Percentiles rank a stretch among this genome's conserved stretches.
Evolutionary conservation across 805 yeast genomes (phyloP).

Genomic region (Yueomyces sinensis): DNA sequence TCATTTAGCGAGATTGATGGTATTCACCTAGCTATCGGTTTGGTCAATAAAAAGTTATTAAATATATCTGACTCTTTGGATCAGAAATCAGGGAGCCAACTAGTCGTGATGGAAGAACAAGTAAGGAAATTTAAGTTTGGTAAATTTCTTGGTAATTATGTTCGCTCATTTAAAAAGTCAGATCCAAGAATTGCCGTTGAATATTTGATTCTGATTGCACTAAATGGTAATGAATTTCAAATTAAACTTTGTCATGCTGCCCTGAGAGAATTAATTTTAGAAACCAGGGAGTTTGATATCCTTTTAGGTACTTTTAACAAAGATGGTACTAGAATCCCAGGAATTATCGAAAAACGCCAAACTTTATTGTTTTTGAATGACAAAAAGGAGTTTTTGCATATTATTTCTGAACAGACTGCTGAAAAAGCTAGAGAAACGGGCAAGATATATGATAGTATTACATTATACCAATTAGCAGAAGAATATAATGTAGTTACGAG

Average conservation of each 20-base stretch:
- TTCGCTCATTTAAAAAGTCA: slow-evolving; percentile 67
- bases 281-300: slow-evolving; percentile 71
- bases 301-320: slow-evolving; percentile 73
- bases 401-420: slow-evolving; percentile 78
- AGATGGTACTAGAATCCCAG: slow-evolving; percentile 70
- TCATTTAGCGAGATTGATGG: slow-evolving; percentile 67
- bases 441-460: slow-evolving; percentile 68
- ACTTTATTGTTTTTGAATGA: slow-evolving; percentile 44
- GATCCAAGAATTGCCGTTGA: slow-evolving; percentile 92
- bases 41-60: slow-evolving; percentile 60
- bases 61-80: slow-evolving; percentile 15
- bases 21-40: slow-evolving; percentile 76
- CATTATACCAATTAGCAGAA: slow-evolving; percentile 77
- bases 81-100: slow-evolving; percentile 4
- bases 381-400: slow-evolving; percentile 46
- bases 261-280: slow-evolving; percentile 68
- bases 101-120: slow-evolving; percentile 23
- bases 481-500: slow-evolving; percentile 72
- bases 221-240: slow-evolving; percentile 35
- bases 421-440: slow-evolving; percentile 85
- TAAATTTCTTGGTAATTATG: slow-evolving; percentile 64
- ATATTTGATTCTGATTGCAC: slow-evolving; percentile 59
- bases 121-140: slow-evolving; percentile 34
- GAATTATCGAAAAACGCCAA: slow-evolving; percentile 71
- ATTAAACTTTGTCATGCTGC: slow-evolving; percentile 59